Evolutionary conservation across 2,329 filamentous ascomycete genomes (phyloP), one percentile per base, ranked within the genome.

Genomic region (Fusarium anthophilum): DNA sequence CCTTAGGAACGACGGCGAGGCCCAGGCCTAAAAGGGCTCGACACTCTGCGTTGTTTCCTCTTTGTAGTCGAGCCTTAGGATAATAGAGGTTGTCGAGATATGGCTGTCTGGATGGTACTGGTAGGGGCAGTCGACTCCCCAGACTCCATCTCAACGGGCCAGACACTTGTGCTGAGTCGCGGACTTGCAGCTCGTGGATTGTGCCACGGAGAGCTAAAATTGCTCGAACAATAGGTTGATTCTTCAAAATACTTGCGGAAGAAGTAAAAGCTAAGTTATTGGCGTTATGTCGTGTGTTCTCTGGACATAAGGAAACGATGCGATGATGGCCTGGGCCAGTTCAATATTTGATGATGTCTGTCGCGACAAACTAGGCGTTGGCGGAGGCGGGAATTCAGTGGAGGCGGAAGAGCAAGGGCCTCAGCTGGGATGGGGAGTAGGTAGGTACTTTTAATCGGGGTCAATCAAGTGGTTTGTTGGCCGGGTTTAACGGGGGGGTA

Each of bases 111-210:
- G 55, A 66, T 67, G 66, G 66, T 70, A 61, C 60, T 78, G 62
- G 66, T 78, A 69, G 63, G 44, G 69, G 69, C 59, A 66, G 71
- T 66, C 50, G 72, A 73, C 68, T 79, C 77, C 66, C 77, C 78
- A 76, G 79, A 77, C 81, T 83, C 83, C 83, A 85, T 85, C 81
- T 82, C 83, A 80, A 79, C 79, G 72, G 76, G 76, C 75, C 68
- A 70, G 69, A 78, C 69, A 69, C 66, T 68, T 63, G 56, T 66
- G 77, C 64, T 63, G 69, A 74, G 72, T 63, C 70, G 65, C 66
- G 73, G 69, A 73, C 69, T 62, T 71, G 62, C 63, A 74, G 69
- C 70, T 76, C 71, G 73, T 63, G 58, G 65, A 72, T 74, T 60
- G 66, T 65, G 73, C 71, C 73, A 78, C 70, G 50, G 68, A 62